phyloP scores from a whole-genome alignment of 2,329 filamentous ascomycete genomes.

The Xylariaceae sp. region DNA sequence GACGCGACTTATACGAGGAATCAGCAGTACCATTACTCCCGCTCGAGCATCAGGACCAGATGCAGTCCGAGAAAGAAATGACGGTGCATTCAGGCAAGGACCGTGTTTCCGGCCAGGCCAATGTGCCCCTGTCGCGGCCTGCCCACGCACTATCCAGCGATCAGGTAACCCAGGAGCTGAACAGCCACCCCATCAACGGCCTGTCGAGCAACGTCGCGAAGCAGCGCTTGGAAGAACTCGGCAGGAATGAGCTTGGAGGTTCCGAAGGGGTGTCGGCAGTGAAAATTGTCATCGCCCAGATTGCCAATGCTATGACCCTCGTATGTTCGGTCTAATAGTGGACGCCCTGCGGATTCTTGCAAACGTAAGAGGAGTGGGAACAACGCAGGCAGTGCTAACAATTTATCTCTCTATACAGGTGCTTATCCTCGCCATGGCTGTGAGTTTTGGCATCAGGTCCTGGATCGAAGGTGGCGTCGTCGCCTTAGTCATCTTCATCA shows the following conservation, averaged over 20 bases:
- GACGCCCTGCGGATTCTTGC: not conserved
- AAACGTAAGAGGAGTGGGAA: no score
- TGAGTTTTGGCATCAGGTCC: constrained; percentile 47
- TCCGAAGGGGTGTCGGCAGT: constrained; percentile 48
- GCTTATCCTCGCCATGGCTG: constrained; percentile 48
- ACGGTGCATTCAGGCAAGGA: not conserved
- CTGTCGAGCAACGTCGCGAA: constrained; percentile 46
- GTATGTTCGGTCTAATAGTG: constrained; percentile 30
- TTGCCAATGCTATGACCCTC: constrained; percentile 63
- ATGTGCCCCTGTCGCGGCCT: constrained; percentile 44
- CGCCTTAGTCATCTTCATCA: constrained; percentile 45
- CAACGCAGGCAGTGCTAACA: no score
- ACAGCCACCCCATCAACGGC: constrained; percentile 49
- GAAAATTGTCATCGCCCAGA: constrained; percentile 56
- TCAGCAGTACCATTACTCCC: no score
- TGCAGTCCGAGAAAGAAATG: constrained; percentile 1
- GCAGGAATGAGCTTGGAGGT: constrained; percentile 54
- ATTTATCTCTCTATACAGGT: no score
- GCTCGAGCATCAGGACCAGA: not conserved
- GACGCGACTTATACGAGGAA: no score
- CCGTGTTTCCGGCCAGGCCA: constrained; percentile 18
- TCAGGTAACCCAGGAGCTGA: constrained; percentile 45
- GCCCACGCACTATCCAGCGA: constrained; percentile 49
- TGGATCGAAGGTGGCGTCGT: constrained; percentile 53
- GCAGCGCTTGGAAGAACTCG: constrained; percentile 48